Evolutionary conservation across 2,329 filamentous ascomycete species (phyloP), one percentile per base, ranked within the genome.

Genomic region (Monosporascus sp.): DNA sequence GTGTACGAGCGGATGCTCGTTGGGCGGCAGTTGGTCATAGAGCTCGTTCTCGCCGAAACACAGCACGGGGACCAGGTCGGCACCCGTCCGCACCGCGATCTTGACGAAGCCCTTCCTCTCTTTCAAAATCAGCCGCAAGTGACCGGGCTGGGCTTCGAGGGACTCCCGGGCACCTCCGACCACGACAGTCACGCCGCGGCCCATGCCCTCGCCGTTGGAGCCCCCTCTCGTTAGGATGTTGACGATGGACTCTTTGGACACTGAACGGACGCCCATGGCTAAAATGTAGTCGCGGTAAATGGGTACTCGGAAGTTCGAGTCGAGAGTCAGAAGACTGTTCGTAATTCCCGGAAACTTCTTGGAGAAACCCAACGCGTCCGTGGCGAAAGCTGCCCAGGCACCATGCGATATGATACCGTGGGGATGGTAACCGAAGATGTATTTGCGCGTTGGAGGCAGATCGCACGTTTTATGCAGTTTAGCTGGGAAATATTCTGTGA

Each of bases 401-500:
- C 93, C 94, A 63, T 97, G 90, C 5, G 89, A 94, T 65, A 99
- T 97, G 70, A 99, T 97, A 24, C 94, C 93, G 67, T 99, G 94
- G 0, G 94, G 94, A 64, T 97, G 94, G 70, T 97, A 97, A 45
- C 93, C 93, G 63, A 99, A 91, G 57, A 99, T 91, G 73, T 97
- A 99, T 71, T 96, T 96, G 57, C 91, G 80, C 1, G 87, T 90
- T 0, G 90, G 81, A 22, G 88, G 82, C 6, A 99, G 81, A 52
- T 86, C 80, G 59, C 88, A 81, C 4, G 90, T 94, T 59, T 94
- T 90, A 74, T 97, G 91, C 39, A 99, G 79, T 52, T 82, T 82
- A 47, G 91, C 90, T 4, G 94, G 94, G 66, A 95, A 99, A 74
- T 97, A 99, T 17, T 84, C 89, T 25, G 89, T 91, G 67, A 97